Evolutionary conservation across 768 basidiomycete genomes (phyloP), one percentile per base, ranked within the genome.

Genomic region (Sporobolomyces pararoseus): DNA sequence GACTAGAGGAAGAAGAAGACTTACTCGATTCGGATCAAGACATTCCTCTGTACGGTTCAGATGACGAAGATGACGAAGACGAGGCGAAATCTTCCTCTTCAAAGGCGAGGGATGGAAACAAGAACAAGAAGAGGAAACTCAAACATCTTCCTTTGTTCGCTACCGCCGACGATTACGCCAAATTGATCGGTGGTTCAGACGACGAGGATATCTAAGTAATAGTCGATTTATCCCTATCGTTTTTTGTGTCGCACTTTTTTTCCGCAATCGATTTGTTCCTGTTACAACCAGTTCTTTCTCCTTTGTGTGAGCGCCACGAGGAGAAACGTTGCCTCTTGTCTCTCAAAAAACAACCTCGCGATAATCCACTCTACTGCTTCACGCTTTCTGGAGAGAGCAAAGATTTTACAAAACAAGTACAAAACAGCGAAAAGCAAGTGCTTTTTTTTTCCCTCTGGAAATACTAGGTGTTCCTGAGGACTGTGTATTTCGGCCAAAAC

Each of bases 91-190:
- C 39, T n/a, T n/a, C n/a, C n/a, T n/a, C n/a, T n/a, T n/a, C n/a
- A n/a, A n/a, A 23, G 46, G 46, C 7, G 23, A 47, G 46, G 46
- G 21, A 47, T 6, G 46, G 46, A 23, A 47, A 47, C 46, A 65
- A 64, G 60, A 46, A 37, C 23, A 76, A 77, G 71, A 63, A 63
- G 68, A 47, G 68, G 50, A 75, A 76, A 69, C 52, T 76, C 35
- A 76, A 76, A 65, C 67, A 71, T 49, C 51, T 77, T 46, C 77
- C 76, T 13, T 63, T 64, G 37, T 77, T 77, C 44, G 77, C 72
- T n/a, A 70, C 66, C 32, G 76, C 74, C 13, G 74, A 75, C 19
- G 77, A 76, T 47, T 77, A 75, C 29, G 72, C 71, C 23, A 69
- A 75, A 31, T 42, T 77, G 4, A 46, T 77, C 4, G 71, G 71